These are phyloP conservation scores for Cerrena zonata DNA, from an alignment of 1,284 basidiomycete genomes.

Conservation along the genomic window DNA sequence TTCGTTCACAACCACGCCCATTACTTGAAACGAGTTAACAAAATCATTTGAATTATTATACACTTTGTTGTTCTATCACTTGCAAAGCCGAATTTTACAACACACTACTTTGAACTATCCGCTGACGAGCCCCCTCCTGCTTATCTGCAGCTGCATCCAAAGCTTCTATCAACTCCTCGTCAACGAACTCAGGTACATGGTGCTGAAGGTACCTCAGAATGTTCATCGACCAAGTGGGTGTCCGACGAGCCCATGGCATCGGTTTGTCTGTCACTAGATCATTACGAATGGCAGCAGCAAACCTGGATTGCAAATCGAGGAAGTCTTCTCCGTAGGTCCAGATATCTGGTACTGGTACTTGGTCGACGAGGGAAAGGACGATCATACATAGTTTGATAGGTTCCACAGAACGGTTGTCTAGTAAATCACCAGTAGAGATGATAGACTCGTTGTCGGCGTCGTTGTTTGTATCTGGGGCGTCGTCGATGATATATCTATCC, in stretches of 20 bases:
- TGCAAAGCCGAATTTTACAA: too few relatives aligned
- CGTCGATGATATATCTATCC: background rate
- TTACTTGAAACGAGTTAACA: too few relatives aligned
- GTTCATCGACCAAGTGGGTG: slow-evolving; percentile 1
- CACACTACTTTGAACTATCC: too few relatives aligned
- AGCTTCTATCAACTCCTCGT: background rate
- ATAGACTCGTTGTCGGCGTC: background rate
- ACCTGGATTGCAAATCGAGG: background rate
- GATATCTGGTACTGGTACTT: background rate
- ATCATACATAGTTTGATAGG: slow-evolving; percentile 1
- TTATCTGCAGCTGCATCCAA: background rate
- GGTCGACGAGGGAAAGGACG: background rate
- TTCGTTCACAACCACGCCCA: too few relatives aligned
- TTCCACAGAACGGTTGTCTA: background rate
- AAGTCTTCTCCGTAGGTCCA: background rate
- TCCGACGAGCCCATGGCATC: background rate
- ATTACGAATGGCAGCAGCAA: background rate
- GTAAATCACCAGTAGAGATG: background rate
- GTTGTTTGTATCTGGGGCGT: background rate
- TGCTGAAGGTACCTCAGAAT: background rate
- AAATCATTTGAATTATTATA: too few relatives aligned
- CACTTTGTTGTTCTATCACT: too few relatives aligned
- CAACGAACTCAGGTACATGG: background rate
- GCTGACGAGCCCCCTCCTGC: too few relatives aligned
- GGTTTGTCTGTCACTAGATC: background rate